phyloP scores from a whole-genome alignment of 2,329 filamentous ascomycete species.

The Chaetomium olivaceum region DNA sequence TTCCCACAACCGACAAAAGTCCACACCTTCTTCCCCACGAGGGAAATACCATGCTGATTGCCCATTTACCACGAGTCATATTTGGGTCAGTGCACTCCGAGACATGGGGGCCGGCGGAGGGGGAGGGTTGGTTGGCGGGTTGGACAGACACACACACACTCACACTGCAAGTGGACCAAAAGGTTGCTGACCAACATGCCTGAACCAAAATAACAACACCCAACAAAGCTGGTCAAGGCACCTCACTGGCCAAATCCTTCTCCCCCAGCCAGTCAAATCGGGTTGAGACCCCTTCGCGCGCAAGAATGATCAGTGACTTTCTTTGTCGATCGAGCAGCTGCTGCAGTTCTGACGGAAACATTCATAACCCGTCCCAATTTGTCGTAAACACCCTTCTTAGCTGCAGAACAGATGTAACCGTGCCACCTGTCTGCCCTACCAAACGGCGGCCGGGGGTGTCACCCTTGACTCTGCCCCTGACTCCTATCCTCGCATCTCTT shows the following conservation, averaged over 20 bases:
- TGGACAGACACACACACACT: neutral
- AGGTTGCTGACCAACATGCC: neutral
- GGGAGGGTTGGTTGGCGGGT: neutral
- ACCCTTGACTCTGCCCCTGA: neutral
- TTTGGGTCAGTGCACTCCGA: neutral
- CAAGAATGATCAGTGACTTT: neutral
- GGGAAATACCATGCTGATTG: neutral
- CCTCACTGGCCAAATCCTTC: neutral
- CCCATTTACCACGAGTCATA: neutral
- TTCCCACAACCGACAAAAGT: neutral
- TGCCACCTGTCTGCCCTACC: neutral
- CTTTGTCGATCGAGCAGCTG: neutral
- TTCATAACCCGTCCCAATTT: neutral
- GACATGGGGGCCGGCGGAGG: neutral
- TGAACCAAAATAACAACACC: neutral
- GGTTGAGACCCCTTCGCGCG: neutral
- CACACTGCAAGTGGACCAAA: neutral
- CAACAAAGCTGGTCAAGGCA: neutral
- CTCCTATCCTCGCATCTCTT: neutral
- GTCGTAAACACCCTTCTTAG: neutral
- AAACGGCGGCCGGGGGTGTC: neutral
- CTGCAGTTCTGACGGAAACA: neutral
- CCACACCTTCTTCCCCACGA: neutral
- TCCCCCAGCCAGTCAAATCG: neutral
- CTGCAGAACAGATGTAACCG: constrained; percentile 5